Conservation (phyloP, 306 rosid species). For the Inga leiocalycina region DNA sequence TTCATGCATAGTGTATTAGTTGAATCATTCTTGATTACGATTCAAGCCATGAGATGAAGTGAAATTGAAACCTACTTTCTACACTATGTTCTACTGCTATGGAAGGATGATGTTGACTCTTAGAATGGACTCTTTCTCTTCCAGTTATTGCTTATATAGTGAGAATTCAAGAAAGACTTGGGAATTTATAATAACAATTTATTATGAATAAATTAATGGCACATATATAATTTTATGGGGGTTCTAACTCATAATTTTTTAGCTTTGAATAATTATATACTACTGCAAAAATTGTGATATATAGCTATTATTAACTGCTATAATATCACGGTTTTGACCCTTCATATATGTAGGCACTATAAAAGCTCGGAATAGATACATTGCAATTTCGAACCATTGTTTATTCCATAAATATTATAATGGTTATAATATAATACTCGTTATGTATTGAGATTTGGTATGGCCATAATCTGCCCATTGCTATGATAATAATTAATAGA, state of each 20-base stretch:
- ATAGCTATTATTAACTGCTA: too few relatives aligned
- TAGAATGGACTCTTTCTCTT: neutral
- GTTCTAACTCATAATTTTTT: neutral
- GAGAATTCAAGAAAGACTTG: neutral
- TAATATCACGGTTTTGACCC: too few relatives aligned
- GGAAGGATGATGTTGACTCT: neutral
- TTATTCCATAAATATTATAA: too few relatives aligned
- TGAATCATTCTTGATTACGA: neutral
- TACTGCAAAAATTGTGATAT: too few relatives aligned
- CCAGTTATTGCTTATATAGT: neutral
- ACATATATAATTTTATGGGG: neutral
- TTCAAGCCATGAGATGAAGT: neutral
- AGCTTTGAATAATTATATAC: neutral
- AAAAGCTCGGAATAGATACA: too few relatives aligned
- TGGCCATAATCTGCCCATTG: too few relatives aligned
- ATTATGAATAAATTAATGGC: neutral
- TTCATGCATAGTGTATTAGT: neutral
- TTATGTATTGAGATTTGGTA: too few relatives aligned
- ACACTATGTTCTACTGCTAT: neutral
- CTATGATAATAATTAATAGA: too few relatives aligned
- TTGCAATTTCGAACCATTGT: too few relatives aligned
- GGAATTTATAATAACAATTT: neutral
- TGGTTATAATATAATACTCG: too few relatives aligned
- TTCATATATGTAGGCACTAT: too few relatives aligned
- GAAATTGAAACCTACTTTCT: neutral